Conservation (phyloP, 2,329 filamentous ascomycete species). For the Botrytis byssoidea region DNA sequence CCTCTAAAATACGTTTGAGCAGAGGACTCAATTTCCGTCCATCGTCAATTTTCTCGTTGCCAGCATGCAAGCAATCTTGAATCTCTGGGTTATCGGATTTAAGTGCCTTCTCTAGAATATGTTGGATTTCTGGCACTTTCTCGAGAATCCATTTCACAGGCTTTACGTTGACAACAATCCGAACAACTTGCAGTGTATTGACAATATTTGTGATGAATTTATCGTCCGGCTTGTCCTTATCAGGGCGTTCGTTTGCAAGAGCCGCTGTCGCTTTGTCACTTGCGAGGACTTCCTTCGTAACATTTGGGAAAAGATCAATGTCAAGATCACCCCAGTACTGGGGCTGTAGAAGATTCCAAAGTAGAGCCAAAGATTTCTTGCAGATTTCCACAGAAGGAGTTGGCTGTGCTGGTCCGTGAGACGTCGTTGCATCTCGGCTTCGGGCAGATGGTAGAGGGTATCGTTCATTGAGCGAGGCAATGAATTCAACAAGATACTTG, state of each 20-base stretch:
- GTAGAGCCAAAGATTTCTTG: slow-evolving; percentile 76
- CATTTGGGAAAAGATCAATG: slow-evolving; percentile 85
- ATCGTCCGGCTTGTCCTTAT: slow-evolving; percentile 74
- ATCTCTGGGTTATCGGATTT: slow-evolving; percentile 88
- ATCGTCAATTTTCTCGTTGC: slow-evolving; percentile 68
- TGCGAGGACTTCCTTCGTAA: slow-evolving; percentile 80
- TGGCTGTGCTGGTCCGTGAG: slow-evolving; percentile 48
- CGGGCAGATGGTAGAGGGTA: slow-evolving; percentile 74
- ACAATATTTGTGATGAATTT: slow-evolving; percentile 85
- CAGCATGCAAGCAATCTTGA: slow-evolving; percentile 83
- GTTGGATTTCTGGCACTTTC: slow-evolving; percentile 76
- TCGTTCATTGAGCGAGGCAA: slow-evolving; percentile 82
- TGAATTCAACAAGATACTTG: slow-evolving; percentile 94
- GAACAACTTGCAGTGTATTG: slow-evolving; percentile 89
- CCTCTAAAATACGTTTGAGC: slow-evolving; percentile 79
- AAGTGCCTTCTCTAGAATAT: slow-evolving; percentile 83
- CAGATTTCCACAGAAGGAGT: slow-evolving; percentile 71
- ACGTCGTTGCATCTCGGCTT: slow-evolving; percentile 52
- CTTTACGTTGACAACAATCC: slow-evolving; percentile 84
- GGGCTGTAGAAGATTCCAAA: slow-evolving; percentile 81
- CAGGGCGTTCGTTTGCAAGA: slow-evolving; percentile 57
- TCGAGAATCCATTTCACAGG: slow-evolving; percentile 86
- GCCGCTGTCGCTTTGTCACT: slow-evolving; percentile 71
- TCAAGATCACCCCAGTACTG: slow-evolving; percentile 91
- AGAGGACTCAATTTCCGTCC: slow-evolving; percentile 71